These are phyloP conservation scores for Salix dunnii DNA, from an alignment of 345 rosid species.

Conservation along the genomic window DNA sequence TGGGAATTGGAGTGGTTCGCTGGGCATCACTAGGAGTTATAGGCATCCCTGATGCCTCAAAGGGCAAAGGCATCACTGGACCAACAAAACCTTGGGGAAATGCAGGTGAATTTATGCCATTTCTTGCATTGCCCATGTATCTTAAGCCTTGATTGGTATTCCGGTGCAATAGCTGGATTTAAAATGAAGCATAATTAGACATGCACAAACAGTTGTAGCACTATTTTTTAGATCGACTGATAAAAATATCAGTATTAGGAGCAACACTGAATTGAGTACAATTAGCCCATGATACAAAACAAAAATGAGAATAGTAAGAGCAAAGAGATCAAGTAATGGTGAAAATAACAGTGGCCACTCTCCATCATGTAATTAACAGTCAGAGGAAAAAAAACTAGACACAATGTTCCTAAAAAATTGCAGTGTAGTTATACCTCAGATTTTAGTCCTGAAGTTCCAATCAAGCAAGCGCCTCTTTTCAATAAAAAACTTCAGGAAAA, in stretches of 20 bases:
- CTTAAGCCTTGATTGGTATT: constrained; percentile 40
- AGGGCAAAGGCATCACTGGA: constrained; percentile 38
- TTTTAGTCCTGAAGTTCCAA: background rate
- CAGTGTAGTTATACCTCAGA: background rate
- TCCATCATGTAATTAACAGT: background rate
- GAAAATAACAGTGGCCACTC: background rate
- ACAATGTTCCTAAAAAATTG: background rate
- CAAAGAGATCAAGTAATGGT: background rate
- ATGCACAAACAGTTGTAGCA: background rate
- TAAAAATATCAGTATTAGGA: background rate
- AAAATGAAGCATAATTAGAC: background rate
- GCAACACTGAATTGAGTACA: background rate
- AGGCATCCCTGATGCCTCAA: constrained; percentile 43
- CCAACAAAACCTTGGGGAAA: constrained; percentile 40
- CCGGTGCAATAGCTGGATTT: constrained; percentile 36
- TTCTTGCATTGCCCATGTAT: constrained; percentile 42
- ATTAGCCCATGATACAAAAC: background rate
- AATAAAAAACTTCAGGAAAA: background rate
- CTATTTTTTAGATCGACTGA: background rate
- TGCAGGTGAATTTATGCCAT: constrained; percentile 36
- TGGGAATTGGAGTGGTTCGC: constrained; percentile 23
- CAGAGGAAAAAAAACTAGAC: background rate
- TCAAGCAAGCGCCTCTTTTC: background rate
- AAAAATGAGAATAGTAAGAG: background rate
- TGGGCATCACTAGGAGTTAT: constrained; percentile 22